Evolutionary conservation across 768 basidiomycete genomes (phyloP).

Genomic region (Rhizopogon vesiculosus): DNA sequence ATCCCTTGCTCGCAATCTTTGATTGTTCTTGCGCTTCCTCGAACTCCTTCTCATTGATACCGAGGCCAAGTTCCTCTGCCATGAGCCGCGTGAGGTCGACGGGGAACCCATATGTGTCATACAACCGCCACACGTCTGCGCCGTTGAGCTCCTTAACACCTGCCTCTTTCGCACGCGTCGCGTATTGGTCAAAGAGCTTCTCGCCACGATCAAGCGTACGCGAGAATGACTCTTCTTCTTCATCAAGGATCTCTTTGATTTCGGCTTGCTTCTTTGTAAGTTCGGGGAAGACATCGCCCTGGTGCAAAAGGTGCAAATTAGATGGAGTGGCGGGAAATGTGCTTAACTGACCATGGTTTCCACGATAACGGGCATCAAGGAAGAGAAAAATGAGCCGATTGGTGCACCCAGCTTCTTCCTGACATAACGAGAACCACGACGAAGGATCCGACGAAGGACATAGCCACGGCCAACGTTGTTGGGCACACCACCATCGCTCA

Average conservation of each 20-base stretch:
- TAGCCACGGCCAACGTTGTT: conserved; percentile 97
- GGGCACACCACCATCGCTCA: conserved; percentile 95
- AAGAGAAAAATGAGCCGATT: conserved; percentile 94
- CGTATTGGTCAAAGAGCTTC: conserved; percentile 90
- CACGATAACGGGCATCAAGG: conserved; percentile 83
- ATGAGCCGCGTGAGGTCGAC: conserved; percentile 94
- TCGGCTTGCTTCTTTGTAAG: conserved; percentile 77
- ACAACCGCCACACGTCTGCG: conserved; percentile 94
- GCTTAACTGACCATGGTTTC: conserved; percentile 71
- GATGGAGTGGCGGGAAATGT: background rate
- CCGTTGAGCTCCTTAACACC: conserved; percentile 71
- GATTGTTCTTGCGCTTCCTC: conserved; percentile 83
- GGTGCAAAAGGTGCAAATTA: conserved; percentile 7
- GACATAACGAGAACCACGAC: conserved; percentile 93
- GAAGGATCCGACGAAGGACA: conserved; percentile 89
- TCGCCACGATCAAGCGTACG: conserved; percentile 97
- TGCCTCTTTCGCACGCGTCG: conserved; percentile 55
- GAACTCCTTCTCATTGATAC: conserved; percentile 84
- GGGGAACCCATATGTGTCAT: conserved; percentile 98
- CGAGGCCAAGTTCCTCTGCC: conserved; percentile 89
- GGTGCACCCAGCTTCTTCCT: conserved; percentile 91
- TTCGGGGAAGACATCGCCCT: conserved; percentile 92
- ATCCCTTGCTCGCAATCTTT: conserved; percentile 88
- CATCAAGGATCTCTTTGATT: conserved; percentile 92
- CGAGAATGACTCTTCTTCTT: conserved; percentile 97